phyloP scores from a whole-genome alignment of 2,329 filamentous ascomycete genomes.

The Pseudocercospora musae region DNA sequence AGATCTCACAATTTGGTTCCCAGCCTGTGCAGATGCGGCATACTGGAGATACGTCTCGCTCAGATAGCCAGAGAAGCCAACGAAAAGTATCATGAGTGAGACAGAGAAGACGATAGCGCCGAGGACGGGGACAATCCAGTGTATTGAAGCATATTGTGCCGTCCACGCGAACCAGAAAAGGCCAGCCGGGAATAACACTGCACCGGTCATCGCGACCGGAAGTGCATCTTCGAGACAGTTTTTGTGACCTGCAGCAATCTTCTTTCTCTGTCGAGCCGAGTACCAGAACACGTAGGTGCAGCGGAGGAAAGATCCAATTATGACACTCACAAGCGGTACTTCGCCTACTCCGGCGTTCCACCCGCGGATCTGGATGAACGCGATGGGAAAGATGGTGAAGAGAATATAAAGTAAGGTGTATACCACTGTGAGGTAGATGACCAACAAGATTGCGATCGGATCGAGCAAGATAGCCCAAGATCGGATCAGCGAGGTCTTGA shows the following conservation, averaged over 20 bases:
- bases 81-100: slow-evolving; percentile 48
- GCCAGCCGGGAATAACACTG: slow-evolving; percentile 33
- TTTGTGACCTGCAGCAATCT: slow-evolving; percentile 36
- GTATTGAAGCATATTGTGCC: slow-evolving; percentile 41
- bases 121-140: slow-evolving; percentile 48
- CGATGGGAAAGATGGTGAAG: slow-evolving; percentile 53
- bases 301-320: slow-evolving; percentile 49
- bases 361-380: slow-evolving; percentile 59
- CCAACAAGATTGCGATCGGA: slow-evolving; percentile 64
- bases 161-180: slow-evolving; percentile 39
- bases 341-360: slow-evolving; percentile 61
- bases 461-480: slow-evolving; percentile 71
- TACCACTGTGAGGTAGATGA: slow-evolving; percentile 63
- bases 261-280: slow-evolving; percentile 40
- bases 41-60: slow-evolving; percentile 50
- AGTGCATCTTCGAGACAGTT: slow-evolving; percentile 40
- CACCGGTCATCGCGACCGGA: slow-evolving; percentile 32
- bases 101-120: slow-evolving; percentile 44
- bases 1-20: slow-evolving; percentile 16
- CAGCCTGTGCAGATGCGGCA: slow-evolving; percentile 31
- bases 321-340: slow-evolving; percentile 45
- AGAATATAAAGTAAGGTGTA: slow-evolving; percentile 51
- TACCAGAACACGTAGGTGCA: slow-evolving; percentile 42
- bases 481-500: slow-evolving; percentile 58
- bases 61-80: slow-evolving; percentile 54